These are phyloP conservation scores for Psilocybe subaeruginosa DNA, from an alignment of 768 basidiomycete genomes.

Conservation along the genomic window DNA sequence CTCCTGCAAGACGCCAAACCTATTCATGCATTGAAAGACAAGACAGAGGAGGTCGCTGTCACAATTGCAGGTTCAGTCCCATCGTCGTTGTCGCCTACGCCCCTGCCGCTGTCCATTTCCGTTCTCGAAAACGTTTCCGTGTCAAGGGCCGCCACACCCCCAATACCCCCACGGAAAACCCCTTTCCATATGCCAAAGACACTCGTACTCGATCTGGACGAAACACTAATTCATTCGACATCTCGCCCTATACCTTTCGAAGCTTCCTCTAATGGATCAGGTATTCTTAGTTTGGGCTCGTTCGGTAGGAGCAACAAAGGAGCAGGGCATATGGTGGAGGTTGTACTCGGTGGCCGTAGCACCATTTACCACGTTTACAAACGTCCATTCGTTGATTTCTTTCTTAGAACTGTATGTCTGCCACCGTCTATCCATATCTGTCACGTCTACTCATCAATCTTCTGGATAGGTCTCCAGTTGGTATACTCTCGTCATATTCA, in stretches of 20 bases:
- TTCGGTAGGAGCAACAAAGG: conserved; percentile 56
- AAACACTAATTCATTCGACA: conserved; percentile 98
- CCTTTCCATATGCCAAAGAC: conserved; percentile 90
- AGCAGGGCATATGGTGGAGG: conserved; percentile 89
- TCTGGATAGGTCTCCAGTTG: conserved; percentile 87
- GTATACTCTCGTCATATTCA: conserved; percentile 99
- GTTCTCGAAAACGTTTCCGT: conserved; percentile 4
- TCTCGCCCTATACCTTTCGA: conserved; percentile 68
- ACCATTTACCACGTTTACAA: conserved; percentile 99
- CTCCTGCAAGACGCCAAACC: conserved; percentile 14
- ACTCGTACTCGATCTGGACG: conserved; percentile 95
- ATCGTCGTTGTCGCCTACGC: background rate
- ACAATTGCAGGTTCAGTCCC: conserved; percentile 1
- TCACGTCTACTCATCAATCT: conserved; percentile 10
- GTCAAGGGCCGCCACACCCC: conserved; percentile 50
- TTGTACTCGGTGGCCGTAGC: conserved; percentile 84
- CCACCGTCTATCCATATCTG: conserved; percentile 4
- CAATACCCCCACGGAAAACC: conserved; percentile 54
- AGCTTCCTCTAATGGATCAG: conserved; percentile 47
- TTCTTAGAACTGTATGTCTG: conserved; percentile 32
- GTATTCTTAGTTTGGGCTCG: conserved; percentile 62
- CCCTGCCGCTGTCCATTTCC: conserved; percentile 6
- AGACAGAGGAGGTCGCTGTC: conserved; percentile 11
- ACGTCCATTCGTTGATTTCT: conserved; percentile 91
- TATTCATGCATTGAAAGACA: conserved; percentile 16